phyloP scores from a whole-genome alignment of 768 basidiomycete species.

The Suillus subluteus region DNA sequence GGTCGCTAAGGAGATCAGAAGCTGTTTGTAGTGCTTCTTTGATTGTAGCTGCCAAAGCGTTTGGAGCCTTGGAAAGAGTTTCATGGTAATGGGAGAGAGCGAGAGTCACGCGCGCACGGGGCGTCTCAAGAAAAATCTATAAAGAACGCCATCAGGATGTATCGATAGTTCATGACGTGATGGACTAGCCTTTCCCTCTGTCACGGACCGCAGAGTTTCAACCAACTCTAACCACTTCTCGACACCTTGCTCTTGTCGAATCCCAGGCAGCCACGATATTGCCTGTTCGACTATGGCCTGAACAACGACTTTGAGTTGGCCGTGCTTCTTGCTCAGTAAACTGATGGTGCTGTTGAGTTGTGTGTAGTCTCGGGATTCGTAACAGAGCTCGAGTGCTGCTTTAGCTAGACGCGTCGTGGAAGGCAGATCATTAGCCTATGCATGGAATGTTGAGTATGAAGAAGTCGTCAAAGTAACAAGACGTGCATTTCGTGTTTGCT shows the following conservation, averaged over 20 bases:
- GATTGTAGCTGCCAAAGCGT: constrained; percentile 38
- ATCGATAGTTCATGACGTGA: constrained; percentile 3
- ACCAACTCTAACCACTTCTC: constrained; percentile 86
- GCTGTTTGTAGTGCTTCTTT: constrained; percentile 84
- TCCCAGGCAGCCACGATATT: constrained; percentile 80
- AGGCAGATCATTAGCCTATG: constrained; percentile 85
- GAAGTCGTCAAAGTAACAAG: not conserved
- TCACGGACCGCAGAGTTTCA: constrained; percentile 87
- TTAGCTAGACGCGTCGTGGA: constrained; percentile 91
- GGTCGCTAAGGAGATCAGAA: constrained; percentile 89
- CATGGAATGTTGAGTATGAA: constrained; percentile 10
- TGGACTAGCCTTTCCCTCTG: constrained; percentile 90
- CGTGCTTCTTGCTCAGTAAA: constrained; percentile 91
- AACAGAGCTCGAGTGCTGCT: constrained; percentile 70
- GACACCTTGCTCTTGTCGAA: constrained; percentile 67
- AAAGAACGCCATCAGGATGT: constrained; percentile 2
- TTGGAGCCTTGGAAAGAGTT: constrained; percentile 51
- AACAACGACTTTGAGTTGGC: constrained; percentile 89
- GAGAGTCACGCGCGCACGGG: constrained; percentile 91
- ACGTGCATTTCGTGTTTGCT: constrained; percentile 93
- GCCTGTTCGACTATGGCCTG: constrained; percentile 90
- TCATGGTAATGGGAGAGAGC: constrained; percentile 88
- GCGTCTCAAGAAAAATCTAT: constrained; percentile 96
- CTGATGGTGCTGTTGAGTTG: constrained; percentile 72
- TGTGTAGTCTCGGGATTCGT: constrained; percentile 69